Evolutionary conservation across 129 eudicot genomes (phyloP), one percentile per base, ranked within the genome.

Genomic region (Chrysanthemum makinoi): DNA sequence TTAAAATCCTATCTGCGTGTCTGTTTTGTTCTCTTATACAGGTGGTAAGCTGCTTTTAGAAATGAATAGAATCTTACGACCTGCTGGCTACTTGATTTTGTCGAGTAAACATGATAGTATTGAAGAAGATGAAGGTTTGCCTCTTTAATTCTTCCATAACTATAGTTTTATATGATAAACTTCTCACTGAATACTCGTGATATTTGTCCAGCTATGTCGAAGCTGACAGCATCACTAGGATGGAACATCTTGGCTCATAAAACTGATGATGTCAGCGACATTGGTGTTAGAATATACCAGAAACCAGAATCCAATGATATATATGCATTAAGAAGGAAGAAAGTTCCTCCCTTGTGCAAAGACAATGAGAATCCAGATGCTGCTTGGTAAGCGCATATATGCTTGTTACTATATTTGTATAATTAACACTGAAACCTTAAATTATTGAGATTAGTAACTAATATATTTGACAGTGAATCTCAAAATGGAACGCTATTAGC

Each of bases 221-320:
- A 65, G 67, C 65, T 87, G 74, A 90, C 96, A 26, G 85, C 96
- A 59, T 90, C 94, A 47, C 76, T 94, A 59, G 92, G 99, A 67
- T 94, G 99, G 99, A 94, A 94, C 76, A 77, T 90, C 61, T 80
- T 94, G 81, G 97, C 97, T 79, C 94, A 94, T 83, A 94, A 88
- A 86, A 81, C 86, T 30, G 97, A 87, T 85, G 99, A 90, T 57
- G 82, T 83, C 73, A 90, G 96, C 47, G 99, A 94, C 43, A 77
- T 94, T 10, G 87, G 92, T 54, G 76, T 90, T 64, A 86, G 89
- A 77, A 87, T 94, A 68, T 94, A 90, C 76, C 97, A 90, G 74
- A 94, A 94, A 77, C 97, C 99, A 54, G 96, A 87, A 80, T 75
- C 93, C 65, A 94, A 94, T 78, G 87, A 84, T 35, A 84, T 94